A percentile compares a stretch with the other conserved stretches of the same genome.
Conservation (phyloP, 2,329 filamentous ascomycete genomes). For the Tympanopsis confertula region DNA sequence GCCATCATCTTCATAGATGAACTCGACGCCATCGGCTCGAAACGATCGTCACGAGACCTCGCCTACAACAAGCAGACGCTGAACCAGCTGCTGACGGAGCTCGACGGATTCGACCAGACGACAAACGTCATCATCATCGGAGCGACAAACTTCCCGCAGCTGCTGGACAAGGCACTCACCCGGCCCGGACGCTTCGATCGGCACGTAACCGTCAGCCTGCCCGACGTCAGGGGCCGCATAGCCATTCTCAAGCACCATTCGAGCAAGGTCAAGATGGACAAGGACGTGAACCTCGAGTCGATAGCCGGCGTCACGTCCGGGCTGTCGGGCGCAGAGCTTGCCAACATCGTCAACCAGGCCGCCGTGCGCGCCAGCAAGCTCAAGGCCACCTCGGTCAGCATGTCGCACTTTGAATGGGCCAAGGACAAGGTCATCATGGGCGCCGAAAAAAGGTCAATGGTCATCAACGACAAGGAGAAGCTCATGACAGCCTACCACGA, state of each 20-base stretch:
- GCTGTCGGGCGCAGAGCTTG: constrained; percentile 87
- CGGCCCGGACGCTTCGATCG: constrained; percentile 92
- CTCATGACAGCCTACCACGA: constrained; percentile 90
- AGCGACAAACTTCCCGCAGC: constrained; percentile 89
- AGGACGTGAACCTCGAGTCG: constrained; percentile 71
- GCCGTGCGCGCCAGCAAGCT: constrained; percentile 87
- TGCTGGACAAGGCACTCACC: constrained; percentile 87
- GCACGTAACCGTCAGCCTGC: constrained; percentile 76
- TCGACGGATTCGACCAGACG: constrained; percentile 92
- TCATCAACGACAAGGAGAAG: constrained; percentile 89
- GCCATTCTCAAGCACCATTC: constrained; percentile 90
- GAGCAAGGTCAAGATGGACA: constrained; percentile 72
- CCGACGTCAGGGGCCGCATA: constrained; percentile 85
- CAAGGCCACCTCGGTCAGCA: constrained; percentile 63
- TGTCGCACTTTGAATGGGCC: constrained; percentile 85
- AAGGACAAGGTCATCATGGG: constrained; percentile 98
- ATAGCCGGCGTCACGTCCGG: constrained; percentile 81
- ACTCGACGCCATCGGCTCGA: constrained; percentile 85
- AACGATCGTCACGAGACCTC: constrained; percentile 82
- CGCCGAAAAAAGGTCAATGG: constrained; percentile 76
- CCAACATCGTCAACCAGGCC: constrained; percentile 93
- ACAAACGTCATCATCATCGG: constrained; percentile 91
- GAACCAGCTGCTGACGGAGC: constrained; percentile 90
- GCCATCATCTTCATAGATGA: constrained; percentile 93
- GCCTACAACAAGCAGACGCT: constrained; percentile 94